Percentiles rank a stretch among this genome's conserved stretches.
Conservation (phyloP, 208 protist genomes). For the Wallacemonas rigidus region DNA sequence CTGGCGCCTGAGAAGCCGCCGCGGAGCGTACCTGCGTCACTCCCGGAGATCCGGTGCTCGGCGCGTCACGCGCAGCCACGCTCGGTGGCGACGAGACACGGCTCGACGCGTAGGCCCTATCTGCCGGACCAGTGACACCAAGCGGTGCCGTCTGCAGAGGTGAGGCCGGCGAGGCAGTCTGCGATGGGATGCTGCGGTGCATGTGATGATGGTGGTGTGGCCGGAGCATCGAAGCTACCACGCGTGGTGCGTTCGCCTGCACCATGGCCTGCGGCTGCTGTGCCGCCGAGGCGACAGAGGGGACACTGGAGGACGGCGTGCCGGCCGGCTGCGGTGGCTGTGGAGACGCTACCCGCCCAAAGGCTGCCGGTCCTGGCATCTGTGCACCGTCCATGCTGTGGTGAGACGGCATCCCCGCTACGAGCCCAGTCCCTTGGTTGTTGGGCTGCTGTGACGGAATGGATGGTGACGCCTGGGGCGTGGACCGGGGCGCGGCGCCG, state of each 20-base stretch:
- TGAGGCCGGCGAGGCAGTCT: not conserved
- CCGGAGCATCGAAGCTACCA: not conserved
- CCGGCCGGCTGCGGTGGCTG: conserved; percentile 6
- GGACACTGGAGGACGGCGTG: not conserved
- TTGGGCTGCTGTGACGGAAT: not conserved
- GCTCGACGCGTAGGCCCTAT: not conserved
- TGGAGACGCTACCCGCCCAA: not conserved
- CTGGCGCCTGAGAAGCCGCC: not conserved
- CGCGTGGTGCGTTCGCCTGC: not conserved
- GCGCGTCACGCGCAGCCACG: not conserved
- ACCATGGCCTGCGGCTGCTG: not conserved
- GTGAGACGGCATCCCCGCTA: too few relatives aligned
- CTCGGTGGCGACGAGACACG: not conserved
- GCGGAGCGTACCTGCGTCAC: not conserved
- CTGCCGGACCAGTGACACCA: not conserved
- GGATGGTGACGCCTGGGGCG: not conserved
- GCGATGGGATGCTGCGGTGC: not conserved
- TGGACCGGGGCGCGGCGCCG: not conserved
- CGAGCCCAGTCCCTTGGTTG: too few relatives aligned
- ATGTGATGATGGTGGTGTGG: conserved; percentile 28
- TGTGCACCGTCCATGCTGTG: too few relatives aligned
- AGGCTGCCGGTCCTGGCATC: not conserved
- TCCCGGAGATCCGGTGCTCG: not conserved
- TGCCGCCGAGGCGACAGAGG: not conserved
- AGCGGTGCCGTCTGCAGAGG: conserved; percentile 6